Evolutionary conservation across 1,139 yeast genomes (phyloP), one percentile per base, ranked within the genome.

Genomic region (Taphrina wiesneri): DNA sequence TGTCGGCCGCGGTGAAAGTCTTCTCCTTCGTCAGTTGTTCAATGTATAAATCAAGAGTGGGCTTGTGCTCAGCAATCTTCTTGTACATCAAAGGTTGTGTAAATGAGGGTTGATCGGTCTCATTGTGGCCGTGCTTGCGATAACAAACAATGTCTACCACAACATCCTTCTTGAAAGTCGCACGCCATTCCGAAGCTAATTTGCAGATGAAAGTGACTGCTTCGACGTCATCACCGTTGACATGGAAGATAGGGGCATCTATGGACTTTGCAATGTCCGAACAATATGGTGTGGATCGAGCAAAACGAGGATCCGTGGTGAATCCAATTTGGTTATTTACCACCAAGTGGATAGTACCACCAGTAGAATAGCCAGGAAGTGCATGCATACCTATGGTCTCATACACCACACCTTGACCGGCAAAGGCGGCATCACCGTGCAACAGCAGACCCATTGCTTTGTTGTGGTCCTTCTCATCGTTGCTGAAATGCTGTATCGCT

Each of bases 391-490:
- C 98, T 88, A 93, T 87, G 67, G 99, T 91, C 82, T 93, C 99
- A 79, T 93, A 93, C 70, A 93, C 98, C 69, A 93, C 96, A 85
- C 99, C 99, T 81, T 93, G 99, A 71, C 90, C 99, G 62, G 98
- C 92, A 77, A 93, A 93, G 41, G 99, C 99, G 69, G 99, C 97
- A 78, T 93, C 99, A 83, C 99, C 99, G 78, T 93, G 99, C 77
- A 95, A 83, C 78, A 93, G 83, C 69, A 93, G 88, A 71, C 95
- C 88, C 85, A 93, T 83, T 63, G 99, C 97, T 80, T 90, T 92
- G 73, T 86, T 82, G 80, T 82, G 90, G 61, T 82, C 83, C 70
- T 91, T 91, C 71, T 88, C 86, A 75, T 93, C 98, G 73, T 86
- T 81, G 81, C 93, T 92, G 80, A 85, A 88, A 76, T 90, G 96